These are phyloP conservation scores for Entomortierella parvispora DNA, from an alignment of 192 early-diverging fungal genomes.

Conservation along the genomic window DNA sequence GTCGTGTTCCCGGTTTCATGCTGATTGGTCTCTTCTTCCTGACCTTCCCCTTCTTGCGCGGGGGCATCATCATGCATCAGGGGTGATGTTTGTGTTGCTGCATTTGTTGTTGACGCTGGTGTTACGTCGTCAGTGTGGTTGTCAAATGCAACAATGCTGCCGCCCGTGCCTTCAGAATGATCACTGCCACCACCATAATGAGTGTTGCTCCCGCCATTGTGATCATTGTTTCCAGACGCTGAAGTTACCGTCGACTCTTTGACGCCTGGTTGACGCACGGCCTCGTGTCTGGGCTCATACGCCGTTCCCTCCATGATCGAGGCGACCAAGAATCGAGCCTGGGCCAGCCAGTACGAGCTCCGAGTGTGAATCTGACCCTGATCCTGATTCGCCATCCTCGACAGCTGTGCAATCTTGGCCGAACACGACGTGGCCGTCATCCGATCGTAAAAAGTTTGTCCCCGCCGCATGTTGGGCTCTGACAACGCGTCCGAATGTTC, in stretches of 20 bases:
- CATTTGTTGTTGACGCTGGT: too few relatives aligned
- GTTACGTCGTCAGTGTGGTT: too few relatives aligned
- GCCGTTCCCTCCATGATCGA: slow-evolving; percentile 24
- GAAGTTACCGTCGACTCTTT: background rate
- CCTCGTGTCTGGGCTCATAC: slow-evolving; percentile 23
- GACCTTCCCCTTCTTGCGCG: too few relatives aligned
- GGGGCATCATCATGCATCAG: too few relatives aligned
- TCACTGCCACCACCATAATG: too few relatives aligned
- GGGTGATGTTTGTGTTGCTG: too few relatives aligned
- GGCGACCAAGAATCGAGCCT: slow-evolving; percentile 26
- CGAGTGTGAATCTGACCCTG: slow-evolving; percentile 7
- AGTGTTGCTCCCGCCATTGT: too few relatives aligned
- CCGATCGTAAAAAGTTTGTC: slow-evolving; percentile 13
- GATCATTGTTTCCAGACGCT: background rate
- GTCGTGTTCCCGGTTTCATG: too few relatives aligned
- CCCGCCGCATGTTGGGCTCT: background rate
- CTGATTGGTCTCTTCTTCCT: too few relatives aligned
- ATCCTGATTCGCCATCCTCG: background rate
- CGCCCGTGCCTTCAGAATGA: too few relatives aligned
- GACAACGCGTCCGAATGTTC: slow-evolving; percentile 12
- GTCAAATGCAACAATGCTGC: too few relatives aligned
- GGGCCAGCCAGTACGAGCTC: slow-evolving; percentile 31
- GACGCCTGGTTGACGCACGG: background rate
- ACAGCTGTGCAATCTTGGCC: background rate
- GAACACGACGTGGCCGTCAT: background rate